A percentile compares a stretch with the other conserved stretches of the same genome.
phyloP scores from a whole-genome alignment of 108 stramenopile genomes.

The Aurantiochytrium sp. region DNA sequence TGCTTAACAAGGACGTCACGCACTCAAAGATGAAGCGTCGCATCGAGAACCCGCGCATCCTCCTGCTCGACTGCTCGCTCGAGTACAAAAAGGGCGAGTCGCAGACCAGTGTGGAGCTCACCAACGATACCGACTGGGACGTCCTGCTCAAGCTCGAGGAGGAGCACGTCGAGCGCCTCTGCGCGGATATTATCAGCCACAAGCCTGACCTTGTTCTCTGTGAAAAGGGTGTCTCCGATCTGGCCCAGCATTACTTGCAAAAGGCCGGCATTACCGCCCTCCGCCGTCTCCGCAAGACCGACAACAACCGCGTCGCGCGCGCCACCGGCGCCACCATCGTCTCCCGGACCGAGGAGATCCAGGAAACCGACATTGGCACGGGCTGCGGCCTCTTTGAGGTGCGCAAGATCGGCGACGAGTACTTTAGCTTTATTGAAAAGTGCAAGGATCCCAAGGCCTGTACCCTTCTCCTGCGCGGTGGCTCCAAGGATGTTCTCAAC shows the following conservation, averaged over 20 bases:
- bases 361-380: conserved; percentile 92
- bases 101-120: conserved; percentile 96
- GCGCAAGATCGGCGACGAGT: conserved; percentile 84
- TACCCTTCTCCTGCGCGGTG: conserved; percentile 92
- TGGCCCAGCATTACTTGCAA: conserved; percentile 97
- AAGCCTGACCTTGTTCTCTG: conserved; percentile 98
- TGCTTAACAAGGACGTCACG: conserved; percentile 99
- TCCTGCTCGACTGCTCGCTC: conserved; percentile 92
- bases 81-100: conserved; percentile 99
- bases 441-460: conserved; percentile 98
- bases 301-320: conserved; percentile 98
- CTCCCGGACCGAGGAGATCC: conserved; percentile 92
- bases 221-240: conserved; percentile 98
- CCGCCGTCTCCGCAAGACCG: conserved; percentile 94
- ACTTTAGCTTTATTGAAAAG: conserved; percentile 94
- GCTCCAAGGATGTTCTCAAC: conserved; percentile 97
- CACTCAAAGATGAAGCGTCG: conserved; percentile 95
- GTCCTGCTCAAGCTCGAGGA: conserved; percentile 94
- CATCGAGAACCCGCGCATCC: conserved; percentile 95
- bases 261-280: conserved; percentile 97
- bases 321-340: conserved; percentile 97
- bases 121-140: conserved; percentile 98
- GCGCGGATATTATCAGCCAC: conserved; percentile 92
- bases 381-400: conserved; percentile 98
- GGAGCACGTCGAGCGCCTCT: conserved; percentile 98